Percentiles rank a stretch among this genome's conserved stretches.
phyloP scores from a whole-genome alignment of 257 asterid species.

The Fraxinus cuspidata region DNA sequence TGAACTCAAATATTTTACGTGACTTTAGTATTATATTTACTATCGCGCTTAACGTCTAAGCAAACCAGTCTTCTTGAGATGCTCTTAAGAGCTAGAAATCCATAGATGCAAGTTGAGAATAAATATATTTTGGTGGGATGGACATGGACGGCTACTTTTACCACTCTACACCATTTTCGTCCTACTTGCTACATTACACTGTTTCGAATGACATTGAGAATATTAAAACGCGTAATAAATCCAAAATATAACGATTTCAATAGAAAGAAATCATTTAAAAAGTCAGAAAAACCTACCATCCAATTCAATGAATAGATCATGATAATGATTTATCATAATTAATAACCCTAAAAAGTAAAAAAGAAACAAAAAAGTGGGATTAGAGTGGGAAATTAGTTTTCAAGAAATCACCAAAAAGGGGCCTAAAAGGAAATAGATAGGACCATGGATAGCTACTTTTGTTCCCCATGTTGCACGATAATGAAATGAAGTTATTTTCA shows the following conservation, averaged over 20 bases:
- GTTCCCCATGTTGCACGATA: constrained; percentile 19
- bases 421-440: constrained; percentile 3
- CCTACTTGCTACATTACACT: neutral
- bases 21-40: too few relatives aligned
- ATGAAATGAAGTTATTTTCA: constrained; percentile 8
- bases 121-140: neutral
- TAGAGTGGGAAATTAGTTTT: neutral
- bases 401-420: constrained; percentile 4
- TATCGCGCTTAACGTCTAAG: neutral
- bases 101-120: neutral
- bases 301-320: constrained; percentile 1
- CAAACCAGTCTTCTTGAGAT: neutral
- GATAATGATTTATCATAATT: constrained; percentile 6
- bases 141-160: neutral
- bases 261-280: neutral
- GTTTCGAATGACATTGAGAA: neutral
- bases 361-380: constrained; percentile 15
- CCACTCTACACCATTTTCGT: neutral
- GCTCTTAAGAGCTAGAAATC: neutral
- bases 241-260: neutral
- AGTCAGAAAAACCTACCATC: neutral
- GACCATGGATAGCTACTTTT: constrained; percentile 15
- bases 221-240: neutral
- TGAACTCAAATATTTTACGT: neutral
- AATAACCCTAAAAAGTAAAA: constrained; percentile 6